Percentiles rank a stretch among this genome's conserved stretches.
phyloP scores from a whole-genome alignment of 805 yeast genomes.

The Zygosaccharomyces gambellarensis region DNA sequence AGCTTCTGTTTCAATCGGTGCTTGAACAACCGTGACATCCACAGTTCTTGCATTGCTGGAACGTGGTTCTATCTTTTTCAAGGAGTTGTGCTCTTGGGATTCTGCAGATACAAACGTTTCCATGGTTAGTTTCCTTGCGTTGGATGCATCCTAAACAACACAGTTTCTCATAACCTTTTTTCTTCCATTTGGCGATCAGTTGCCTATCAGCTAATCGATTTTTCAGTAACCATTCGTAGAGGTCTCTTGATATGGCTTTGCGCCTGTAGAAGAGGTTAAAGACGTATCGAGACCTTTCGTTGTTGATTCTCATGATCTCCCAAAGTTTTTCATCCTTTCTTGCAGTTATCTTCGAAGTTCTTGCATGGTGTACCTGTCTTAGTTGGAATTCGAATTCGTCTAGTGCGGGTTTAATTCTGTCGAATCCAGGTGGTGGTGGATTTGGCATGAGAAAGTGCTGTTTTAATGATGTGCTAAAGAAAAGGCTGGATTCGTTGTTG shows the following conservation, averaged over 20 bases:
- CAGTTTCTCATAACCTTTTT: conserved; percentile 77
- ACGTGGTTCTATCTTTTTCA: conserved; percentile 31
- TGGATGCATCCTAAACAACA: conserved; percentile 81
- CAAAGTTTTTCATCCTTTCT: conserved; percentile 58
- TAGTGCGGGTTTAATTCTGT: conserved; percentile 61
- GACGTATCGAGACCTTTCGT: conserved; percentile 70
- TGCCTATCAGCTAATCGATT: conserved; percentile 63
- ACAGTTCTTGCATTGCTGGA: conserved; percentile 66
- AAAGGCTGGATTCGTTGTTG: not conserved
- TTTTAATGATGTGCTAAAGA: not conserved
- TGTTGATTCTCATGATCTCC: conserved; percentile 66
- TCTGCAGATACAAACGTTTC: conserved; percentile 75
- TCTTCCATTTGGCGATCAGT: conserved; percentile 79
- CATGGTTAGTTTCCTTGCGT: conserved; percentile 55
- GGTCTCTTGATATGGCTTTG: conserved; percentile 57
- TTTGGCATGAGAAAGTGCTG: not conserved
- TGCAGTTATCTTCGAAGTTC: conserved; percentile 39
- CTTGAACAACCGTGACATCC: conserved; percentile 86
- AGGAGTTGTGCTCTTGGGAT: conserved; percentile 60
- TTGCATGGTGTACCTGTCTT: conserved; percentile 46
- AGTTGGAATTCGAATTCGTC: conserved; percentile 53
- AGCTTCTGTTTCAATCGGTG: conserved; percentile 44
- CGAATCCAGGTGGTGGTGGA: conserved; percentile 70
- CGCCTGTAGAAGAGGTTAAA: conserved; percentile 69
- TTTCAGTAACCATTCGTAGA: conserved; percentile 69